Evolutionary conservation across 2,329 filamentous ascomycete species (phyloP).

Genomic region (Fusarium aywerte): DNA sequence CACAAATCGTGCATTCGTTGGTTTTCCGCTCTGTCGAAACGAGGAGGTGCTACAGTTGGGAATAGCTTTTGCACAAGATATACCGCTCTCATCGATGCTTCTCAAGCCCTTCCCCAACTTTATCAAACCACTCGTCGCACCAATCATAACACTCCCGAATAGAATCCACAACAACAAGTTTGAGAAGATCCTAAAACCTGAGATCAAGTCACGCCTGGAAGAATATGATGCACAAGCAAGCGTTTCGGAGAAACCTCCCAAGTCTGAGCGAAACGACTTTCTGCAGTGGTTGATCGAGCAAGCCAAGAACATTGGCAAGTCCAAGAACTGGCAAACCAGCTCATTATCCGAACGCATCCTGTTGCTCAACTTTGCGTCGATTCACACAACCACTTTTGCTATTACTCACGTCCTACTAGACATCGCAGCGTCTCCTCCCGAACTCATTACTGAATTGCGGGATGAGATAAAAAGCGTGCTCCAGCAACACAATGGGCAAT

Average conservation of each 20-base stretch:
- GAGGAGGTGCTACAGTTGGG: slow-evolving; percentile 1
- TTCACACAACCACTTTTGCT: slow-evolving; percentile 15
- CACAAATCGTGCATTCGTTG: slow-evolving; percentile 4
- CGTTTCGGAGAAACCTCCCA: rapidly evolving
- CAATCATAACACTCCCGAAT: neutral
- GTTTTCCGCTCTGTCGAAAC: neutral
- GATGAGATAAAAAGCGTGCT: neutral
- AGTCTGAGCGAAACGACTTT: neutral
- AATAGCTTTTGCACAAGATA: slow-evolving; percentile 8
- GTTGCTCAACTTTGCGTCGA: slow-evolving; percentile 10
- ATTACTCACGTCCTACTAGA: slow-evolving; percentile 9
- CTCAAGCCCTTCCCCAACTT: neutral
- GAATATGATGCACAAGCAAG: neutral
- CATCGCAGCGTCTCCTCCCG: neutral
- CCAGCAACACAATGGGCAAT: rapidly evolving
- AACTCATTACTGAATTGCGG: neutral
- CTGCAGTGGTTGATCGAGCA: slow-evolving; percentile 9
- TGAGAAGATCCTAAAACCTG: neutral
- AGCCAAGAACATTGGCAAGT: slow-evolving; percentile 3
- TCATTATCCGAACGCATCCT: slow-evolving; percentile 5
- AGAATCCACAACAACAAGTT: slow-evolving; percentile 12
- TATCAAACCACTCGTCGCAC: slow-evolving; percentile 6
- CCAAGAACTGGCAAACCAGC: slow-evolving; percentile 9
- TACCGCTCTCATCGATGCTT: neutral
- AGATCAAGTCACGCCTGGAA: neutral